Conservation (phyloP, 2,329 filamentous ascomycete species). For the Ophiostoma montium region DNA sequence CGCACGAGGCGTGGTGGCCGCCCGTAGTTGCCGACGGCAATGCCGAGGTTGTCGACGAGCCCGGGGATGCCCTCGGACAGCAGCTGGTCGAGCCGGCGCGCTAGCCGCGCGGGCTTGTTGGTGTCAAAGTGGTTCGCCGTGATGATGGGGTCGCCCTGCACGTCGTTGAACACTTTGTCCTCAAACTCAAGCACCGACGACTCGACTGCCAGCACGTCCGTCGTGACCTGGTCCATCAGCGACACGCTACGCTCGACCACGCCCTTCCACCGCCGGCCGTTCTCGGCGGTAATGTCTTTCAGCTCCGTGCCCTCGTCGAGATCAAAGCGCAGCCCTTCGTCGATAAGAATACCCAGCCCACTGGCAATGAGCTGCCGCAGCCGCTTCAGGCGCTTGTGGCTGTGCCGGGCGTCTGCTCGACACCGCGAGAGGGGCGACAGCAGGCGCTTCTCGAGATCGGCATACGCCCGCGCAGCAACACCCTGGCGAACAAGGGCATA, state of each 20-base stretch:
- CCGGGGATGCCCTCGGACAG: constrained; percentile 54
- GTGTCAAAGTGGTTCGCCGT: constrained; percentile 36
- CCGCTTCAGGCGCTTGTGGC: constrained; percentile 56
- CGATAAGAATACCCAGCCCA: constrained; percentile 73
- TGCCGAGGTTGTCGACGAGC: constrained; percentile 44
- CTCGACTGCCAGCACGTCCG: constrained; percentile 52
- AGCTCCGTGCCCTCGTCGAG: constrained; percentile 30
- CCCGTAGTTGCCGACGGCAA: constrained; percentile 50
- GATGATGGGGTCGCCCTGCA: constrained; percentile 46
- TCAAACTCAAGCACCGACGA: constrained; percentile 49
- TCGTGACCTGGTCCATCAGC: constrained; percentile 74
- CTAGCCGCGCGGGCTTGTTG: constrained; percentile 44
- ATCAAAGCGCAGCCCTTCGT: constrained; percentile 62
- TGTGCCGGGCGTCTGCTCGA: constrained; percentile 59
- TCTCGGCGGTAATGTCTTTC: constrained; percentile 23
- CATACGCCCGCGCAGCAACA: constrained; percentile 56
- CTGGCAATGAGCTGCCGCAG: constrained; percentile 72
- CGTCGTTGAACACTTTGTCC: constrained; percentile 47
- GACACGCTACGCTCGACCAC: constrained; percentile 68
- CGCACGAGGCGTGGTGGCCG: constrained; percentile 61
- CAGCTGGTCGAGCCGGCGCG: constrained; percentile 52
- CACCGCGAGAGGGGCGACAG: constrained; percentile 66
- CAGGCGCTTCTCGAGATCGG: constrained; percentile 55
- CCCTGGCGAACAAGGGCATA: constrained; percentile 68
- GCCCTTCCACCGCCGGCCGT: constrained; percentile 45